These are phyloP conservation scores for Colletotrichum ledebouriae DNA, from an alignment of 2,329 filamentous ascomycete species.

Conservation along the genomic window DNA sequence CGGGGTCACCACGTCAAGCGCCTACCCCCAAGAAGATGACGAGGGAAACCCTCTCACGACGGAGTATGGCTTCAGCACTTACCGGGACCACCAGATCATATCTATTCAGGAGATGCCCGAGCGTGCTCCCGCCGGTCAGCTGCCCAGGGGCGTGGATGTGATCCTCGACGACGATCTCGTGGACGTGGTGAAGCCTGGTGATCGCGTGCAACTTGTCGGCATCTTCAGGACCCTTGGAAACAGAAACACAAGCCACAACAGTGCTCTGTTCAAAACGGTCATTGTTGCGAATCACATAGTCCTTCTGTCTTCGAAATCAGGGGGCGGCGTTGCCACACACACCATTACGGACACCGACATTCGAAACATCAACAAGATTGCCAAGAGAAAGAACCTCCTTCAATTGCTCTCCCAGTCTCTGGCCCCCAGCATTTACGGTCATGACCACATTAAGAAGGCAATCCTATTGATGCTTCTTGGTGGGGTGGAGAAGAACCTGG, in stretches of 20 bases:
- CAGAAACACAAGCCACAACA: constrained; percentile 89
- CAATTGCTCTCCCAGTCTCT: constrained; percentile 93
- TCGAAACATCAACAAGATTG: constrained; percentile 97
- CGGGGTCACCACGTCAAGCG: constrained; percentile 87
- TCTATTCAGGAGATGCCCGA: constrained; percentile 99
- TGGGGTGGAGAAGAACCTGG: constrained; percentile 98
- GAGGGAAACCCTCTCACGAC: constrained; percentile 93
- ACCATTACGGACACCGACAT: constrained; percentile 97
- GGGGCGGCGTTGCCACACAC: constrained; percentile 91
- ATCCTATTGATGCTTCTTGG: constrained; percentile 95
- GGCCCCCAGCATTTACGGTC: constrained; percentile 95
- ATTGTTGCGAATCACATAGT: constrained; percentile 96
- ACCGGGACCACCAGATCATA: constrained; percentile 96
- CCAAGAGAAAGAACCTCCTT: constrained; percentile 94
- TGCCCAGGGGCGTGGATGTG: constrained; percentile 95
- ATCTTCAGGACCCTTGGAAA: constrained; percentile 96
- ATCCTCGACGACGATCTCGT: constrained; percentile 97
- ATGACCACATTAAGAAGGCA: constrained; percentile 98
- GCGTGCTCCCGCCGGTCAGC: constrained; percentile 91
- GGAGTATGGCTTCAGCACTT: constrained; percentile 96
- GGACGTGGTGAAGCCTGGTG: constrained; percentile 93
- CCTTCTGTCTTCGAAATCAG: constrained; percentile 93
- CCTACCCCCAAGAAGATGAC: constrained; percentile 94
- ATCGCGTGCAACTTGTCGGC: constrained; percentile 96
- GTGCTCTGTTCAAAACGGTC: constrained; percentile 93